Evolutionary conservation across 495 filamentous ascomycete species (phyloP), one percentile per base, ranked within the genome.

Genomic region (Trichoderma gamsii): DNA sequence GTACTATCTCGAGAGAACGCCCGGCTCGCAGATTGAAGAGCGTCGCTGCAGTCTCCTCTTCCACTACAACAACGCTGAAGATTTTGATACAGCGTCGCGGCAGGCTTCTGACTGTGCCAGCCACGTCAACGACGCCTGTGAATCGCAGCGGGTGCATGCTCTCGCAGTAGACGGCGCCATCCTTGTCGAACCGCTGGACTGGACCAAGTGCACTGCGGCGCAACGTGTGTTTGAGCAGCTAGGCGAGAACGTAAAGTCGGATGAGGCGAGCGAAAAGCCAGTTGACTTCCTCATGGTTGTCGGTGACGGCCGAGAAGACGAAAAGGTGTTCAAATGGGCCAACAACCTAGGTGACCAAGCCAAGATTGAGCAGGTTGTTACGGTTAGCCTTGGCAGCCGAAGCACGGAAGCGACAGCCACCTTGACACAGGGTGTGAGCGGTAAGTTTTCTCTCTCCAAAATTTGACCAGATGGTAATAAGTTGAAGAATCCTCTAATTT

Each of bases 271-370:
- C 74, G 77, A 70, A n/a, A 73, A 77, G n/a, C 86, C 87, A 0
- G 79, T 83, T 13, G 91, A 96, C 72, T 97, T 97, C 77, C 76
- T 97, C 52, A 85, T 97, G 76, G 91, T 95, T 9, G 83, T 91
- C 61, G 93, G 93, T 46, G 92, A 97, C 73, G 90, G 91, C 56
- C 90, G 93, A 8, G 93, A 97, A 68, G 93, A 97, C 71, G 93
- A 97, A 74, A 88, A 91, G 63, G 88, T 96, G 27, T 97, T 93
- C 81, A 90, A 88, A 43, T 97, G 93, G 93, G 93, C 93, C 35
- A 96, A 97, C 77, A 82, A 86, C 41, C 77, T 96, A 35, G 81
- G 80, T 27, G 80, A 78, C 1, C 72, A 76, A 6, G 80, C 82
- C 38, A 76, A 73, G 7, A 81, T 96, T 56, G 76, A 87, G 43